Evolutionary conservation across 805 yeast species (phyloP).

Genomic region (Blastobotrys terrestris): DNA sequence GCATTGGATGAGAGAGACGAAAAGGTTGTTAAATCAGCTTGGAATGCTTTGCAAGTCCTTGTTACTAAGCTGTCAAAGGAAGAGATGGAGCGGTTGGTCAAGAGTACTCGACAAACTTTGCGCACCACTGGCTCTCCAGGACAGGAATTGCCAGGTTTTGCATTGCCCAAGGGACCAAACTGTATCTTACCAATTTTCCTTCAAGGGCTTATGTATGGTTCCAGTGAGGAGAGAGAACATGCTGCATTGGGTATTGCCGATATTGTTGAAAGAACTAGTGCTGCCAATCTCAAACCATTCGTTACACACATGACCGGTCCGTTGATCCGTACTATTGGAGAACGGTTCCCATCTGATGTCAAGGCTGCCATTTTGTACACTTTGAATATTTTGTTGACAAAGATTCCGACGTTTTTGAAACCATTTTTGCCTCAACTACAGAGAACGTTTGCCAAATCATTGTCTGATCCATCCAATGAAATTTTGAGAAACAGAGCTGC

Average conservation of each 20-base stretch:
- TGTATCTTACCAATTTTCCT: conserved; percentile 85
- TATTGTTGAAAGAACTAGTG: conserved; percentile 76
- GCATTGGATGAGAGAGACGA: conserved; percentile 65
- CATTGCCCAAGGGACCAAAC: conserved; percentile 69
- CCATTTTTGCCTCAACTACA: conserved; percentile 98
- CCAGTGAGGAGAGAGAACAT: conserved; percentile 70
- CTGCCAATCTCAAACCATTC: conserved; percentile 64
- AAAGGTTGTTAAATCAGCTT: conserved; percentile 57
- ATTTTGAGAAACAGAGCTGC: conserved; percentile 79
- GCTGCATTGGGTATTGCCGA: conserved; percentile 89
- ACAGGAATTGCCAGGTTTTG: conserved; percentile 66
- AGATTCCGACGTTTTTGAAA: conserved; percentile 84
- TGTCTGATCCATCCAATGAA: conserved; percentile 72
- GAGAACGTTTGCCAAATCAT: conserved; percentile 89
- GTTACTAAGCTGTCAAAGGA: conserved; percentile 71
- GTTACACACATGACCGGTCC: conserved; percentile 97
- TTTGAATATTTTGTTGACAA: conserved; percentile 64
- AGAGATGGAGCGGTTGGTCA: conserved; percentile 66
- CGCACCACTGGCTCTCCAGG: conserved; percentile 55
- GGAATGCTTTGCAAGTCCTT: conserved; percentile 57
- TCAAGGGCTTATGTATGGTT: conserved; percentile 94
- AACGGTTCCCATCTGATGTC: conserved; percentile 82
- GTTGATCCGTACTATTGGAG: conserved; percentile 95
- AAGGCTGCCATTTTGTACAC: conserved; percentile 92
- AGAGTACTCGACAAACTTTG: conserved; percentile 74